Evolutionary conservation across 768 basidiomycete species (phyloP).

Genomic region (Scleroderma bovista): DNA sequence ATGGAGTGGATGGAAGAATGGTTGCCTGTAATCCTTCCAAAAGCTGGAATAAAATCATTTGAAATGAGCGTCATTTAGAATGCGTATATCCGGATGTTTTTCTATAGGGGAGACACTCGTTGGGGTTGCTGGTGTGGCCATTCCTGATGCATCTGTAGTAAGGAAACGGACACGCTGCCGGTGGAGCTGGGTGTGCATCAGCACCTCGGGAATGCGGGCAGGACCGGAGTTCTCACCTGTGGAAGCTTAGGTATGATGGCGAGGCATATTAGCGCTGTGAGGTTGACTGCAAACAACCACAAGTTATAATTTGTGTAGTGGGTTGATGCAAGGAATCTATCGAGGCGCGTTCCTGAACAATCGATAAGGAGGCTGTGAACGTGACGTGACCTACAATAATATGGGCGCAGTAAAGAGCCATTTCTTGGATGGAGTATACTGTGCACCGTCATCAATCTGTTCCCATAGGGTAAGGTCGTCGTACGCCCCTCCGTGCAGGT

Average conservation of each 20-base stretch:
- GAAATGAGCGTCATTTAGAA: conserved; percentile 48
- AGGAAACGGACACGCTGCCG: conserved; percentile 79
- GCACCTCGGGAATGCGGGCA: conserved; percentile 5
- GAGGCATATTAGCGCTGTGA: conserved; percentile 67
- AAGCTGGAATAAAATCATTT: conserved; percentile 13
- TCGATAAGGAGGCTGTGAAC: neutral
- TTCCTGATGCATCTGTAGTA: conserved; percentile 56
- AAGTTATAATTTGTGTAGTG: conserved; percentile 98
- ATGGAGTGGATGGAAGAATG: conserved; percentile 8
- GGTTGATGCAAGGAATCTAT: conserved; percentile 91
- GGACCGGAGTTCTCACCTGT: conserved; percentile 46
- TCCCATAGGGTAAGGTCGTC: conserved; percentile 99
- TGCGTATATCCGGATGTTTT: conserved; percentile 23
- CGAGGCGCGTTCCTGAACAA: neutral
- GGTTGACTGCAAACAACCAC: conserved; percentile 87
- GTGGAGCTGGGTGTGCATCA: conserved; percentile 52
- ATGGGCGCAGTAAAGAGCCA: conserved; percentile 92
- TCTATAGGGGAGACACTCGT: conserved; percentile 36
- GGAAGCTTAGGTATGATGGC: conserved; percentile 96
- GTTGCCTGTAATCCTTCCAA: conserved; percentile 7
- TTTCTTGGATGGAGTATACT: conserved; percentile 98
- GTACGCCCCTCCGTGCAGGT: conserved; percentile 87
- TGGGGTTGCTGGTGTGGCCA: conserved; percentile 60
- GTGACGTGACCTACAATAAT: conserved; percentile 56
- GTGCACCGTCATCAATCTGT: conserved; percentile 97